Conservation (phyloP, 805 yeast genomes). For the Monosporozyma servazzii region DNA sequence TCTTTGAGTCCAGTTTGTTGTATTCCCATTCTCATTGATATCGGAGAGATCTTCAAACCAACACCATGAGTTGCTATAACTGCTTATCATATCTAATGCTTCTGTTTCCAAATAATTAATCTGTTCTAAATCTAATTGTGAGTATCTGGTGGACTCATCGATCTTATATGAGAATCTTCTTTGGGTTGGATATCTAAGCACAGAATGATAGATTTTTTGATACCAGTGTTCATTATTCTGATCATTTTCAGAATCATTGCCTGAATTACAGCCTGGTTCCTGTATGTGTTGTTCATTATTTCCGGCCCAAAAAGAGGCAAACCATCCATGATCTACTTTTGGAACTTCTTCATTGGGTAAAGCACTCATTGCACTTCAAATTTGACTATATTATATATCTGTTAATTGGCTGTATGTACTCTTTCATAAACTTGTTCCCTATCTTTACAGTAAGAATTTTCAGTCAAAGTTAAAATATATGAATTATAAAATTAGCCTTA, state of each 20-base stretch:
- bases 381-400: not conserved
- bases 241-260: not conserved
- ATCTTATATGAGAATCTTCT: conserved; percentile 3
- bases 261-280: not conserved
- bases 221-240: not conserved
- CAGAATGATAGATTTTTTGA: not conserved
- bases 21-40: conserved; percentile 5
- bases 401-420: not conserved
- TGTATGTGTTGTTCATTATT: not conserved
- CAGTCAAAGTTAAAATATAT: not conserved
- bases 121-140: conserved; percentile 22
- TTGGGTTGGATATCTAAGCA: not conserved
- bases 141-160: conserved; percentile 18
- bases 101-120: conserved; percentile 20
- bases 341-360: not conserved
- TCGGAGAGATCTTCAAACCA: conserved; percentile 26
- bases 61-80: conserved; percentile 23
- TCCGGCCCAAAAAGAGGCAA: not conserved
- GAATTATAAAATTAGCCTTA: not conserved
- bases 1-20: conserved; percentile 7
- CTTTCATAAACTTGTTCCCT: not conserved
- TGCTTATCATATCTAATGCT: conserved; percentile 16
- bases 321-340: not conserved
- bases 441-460: not conserved
- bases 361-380: not conserved